Percentiles rank a stretch among this genome's conserved stretches.
Evolutionary conservation across 2,329 filamentous ascomycete genomes (phyloP).

Genomic region (Aureobasidium sp.): DNA sequence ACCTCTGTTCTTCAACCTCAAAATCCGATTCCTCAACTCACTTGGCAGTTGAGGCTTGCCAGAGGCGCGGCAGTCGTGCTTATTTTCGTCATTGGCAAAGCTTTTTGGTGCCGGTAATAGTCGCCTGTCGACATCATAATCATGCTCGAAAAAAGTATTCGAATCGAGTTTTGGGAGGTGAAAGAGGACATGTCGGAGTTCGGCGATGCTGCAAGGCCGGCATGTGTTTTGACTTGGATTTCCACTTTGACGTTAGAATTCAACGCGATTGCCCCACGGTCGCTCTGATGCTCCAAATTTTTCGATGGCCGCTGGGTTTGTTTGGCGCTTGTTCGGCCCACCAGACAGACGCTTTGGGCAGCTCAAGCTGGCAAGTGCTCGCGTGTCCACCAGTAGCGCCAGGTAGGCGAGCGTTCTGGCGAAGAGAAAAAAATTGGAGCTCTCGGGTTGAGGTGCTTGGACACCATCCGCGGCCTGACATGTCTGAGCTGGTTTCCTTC

Average conservation of each 20-base stretch:
- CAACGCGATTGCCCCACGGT: slow-evolving; percentile 8
- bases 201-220: background rate
- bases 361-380: slow-evolving; percentile 5
- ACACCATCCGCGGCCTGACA: slow-evolving; percentile 3
- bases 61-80: background rate
- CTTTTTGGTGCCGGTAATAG: background rate
- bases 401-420: background rate
- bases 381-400: background rate
- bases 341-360: slow-evolving; percentile 4
- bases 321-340: slow-evolving; percentile 11
- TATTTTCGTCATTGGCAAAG: slow-evolving; percentile 2
- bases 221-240: background rate
- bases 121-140: background rate
- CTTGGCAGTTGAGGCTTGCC: slow-evolving; percentile 6
- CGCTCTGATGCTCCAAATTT: background rate
- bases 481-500: background rate
- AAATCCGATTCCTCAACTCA: slow-evolving; percentile 1
- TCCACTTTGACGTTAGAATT: background rate
- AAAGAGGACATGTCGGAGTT: background rate
- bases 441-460: background rate
- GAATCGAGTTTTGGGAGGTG: background rate
- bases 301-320: background rate
- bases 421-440: slow-evolving; percentile 1
- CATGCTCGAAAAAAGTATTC: background rate
- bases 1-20: background rate